Percentiles rank a stretch among this genome's conserved stretches.
These are phyloP conservation scores for Eimeria tenella DNA, from an alignment of 169 alveolate species.

Conservation along the genomic window DNA sequence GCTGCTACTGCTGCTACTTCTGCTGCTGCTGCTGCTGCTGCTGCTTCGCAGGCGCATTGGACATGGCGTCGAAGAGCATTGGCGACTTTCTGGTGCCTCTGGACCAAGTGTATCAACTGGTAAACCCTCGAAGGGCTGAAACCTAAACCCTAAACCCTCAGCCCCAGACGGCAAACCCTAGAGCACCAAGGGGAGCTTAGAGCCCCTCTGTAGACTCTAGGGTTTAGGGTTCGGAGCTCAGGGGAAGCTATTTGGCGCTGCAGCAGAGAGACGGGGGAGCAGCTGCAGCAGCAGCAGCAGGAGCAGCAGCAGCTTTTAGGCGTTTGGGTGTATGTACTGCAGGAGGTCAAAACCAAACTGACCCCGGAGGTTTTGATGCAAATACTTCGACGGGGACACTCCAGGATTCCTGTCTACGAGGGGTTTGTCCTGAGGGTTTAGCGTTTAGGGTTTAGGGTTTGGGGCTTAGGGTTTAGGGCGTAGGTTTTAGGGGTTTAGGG, in stretches of 20 bases:
- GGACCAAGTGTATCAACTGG: constrained; percentile 70
- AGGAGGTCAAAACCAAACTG: constrained; percentile 51
- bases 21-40: constrained; percentile 23
- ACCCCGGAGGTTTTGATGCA: constrained; percentile 42
- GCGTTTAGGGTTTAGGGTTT: background rate
- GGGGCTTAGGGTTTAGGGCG: background rate
- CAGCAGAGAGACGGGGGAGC: too few species aligned
- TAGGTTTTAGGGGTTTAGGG: background rate
- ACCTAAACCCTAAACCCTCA: background rate
- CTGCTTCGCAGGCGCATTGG: constrained; percentile 76
- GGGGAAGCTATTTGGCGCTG: too few species aligned
- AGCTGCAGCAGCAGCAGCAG: too few species aligned
- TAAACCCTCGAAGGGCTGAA: background rate
- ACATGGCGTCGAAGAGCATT: constrained; percentile 74
- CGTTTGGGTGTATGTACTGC: background rate
- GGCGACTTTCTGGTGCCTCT: constrained; percentile 72
- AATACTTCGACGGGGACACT: constrained; percentile 56
- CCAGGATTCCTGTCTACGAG: constrained; percentile 69
- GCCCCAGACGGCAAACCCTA: background rate
- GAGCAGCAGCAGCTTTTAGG: too few species aligned
- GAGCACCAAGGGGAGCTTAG: background rate
- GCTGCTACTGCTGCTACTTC: background rate
- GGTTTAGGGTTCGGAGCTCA: background rate
- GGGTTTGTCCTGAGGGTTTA: constrained; percentile 17
- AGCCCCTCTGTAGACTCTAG: background rate